phyloP scores from a whole-genome alignment of 2,329 filamentous ascomycete species.

The Pestalotiopsis sp. region DNA sequence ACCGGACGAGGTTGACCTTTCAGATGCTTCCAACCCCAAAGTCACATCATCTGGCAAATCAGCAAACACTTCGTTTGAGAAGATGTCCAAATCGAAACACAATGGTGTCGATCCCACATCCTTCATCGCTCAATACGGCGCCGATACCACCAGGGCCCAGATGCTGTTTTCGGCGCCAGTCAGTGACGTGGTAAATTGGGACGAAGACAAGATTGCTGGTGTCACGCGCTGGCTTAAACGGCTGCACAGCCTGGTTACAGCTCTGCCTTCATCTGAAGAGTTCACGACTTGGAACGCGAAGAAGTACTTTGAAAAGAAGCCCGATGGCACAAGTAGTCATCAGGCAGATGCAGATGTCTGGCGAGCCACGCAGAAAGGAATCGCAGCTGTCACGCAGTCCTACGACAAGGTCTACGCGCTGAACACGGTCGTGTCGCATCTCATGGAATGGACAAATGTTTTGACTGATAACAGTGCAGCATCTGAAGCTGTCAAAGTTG shows the following conservation, averaged over 20 bases:
- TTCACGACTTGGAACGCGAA: constrained; percentile 24
- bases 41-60: constrained; percentile 62
- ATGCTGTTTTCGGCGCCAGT: constrained; percentile 89
- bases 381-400: constrained; percentile 67
- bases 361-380: constrained; percentile 67
- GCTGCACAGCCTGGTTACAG: constrained; percentile 59
- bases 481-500: constrained; percentile 45
- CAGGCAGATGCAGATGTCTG: constrained; percentile 57
- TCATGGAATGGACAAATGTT: constrained; percentile 79
- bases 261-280: constrained; percentile 21
- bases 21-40: constrained; percentile 54
- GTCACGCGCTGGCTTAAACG: constrained; percentile 79
- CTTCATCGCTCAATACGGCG: constrained; percentile 74
- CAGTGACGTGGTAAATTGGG: constrained; percentile 83
- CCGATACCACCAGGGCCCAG: constrained; percentile 82
- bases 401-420: constrained; percentile 74
- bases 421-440: constrained; percentile 81
- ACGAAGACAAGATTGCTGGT: constrained; percentile 78
- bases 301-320: constrained; percentile 38
- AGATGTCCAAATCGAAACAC: constrained; percentile 95
- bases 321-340: constrained; percentile 27
- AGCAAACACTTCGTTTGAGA: constrained; percentile 73
- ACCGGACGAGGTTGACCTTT: constrained; percentile 72
- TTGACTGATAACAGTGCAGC: constrained; percentile 50
- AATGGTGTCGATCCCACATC: constrained; percentile 83